phyloP scores from a whole-genome alignment of 2,329 filamentous ascomycete genomes.

The Venturia oleaginea region DNA sequence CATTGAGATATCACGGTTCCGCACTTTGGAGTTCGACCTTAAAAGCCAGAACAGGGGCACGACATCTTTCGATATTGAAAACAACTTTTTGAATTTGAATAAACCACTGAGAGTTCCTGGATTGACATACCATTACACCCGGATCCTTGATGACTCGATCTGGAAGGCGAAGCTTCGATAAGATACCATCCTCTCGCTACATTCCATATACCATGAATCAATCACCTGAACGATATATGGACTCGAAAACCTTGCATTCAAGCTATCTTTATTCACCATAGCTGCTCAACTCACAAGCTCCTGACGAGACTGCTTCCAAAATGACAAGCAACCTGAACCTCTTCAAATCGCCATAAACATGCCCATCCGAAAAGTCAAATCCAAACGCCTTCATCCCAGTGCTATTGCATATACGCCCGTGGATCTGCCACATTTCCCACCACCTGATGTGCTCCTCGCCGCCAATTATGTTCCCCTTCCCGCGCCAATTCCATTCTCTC shows the following conservation, averaged over 20 bases:
- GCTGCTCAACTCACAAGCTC: background rate
- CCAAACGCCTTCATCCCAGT: background rate
- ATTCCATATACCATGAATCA: background rate
- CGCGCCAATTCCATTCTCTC: background rate
- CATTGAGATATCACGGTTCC: background rate
- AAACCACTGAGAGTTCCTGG: background rate
- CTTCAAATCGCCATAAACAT: background rate
- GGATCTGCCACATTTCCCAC: background rate
- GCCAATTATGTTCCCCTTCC: background rate
- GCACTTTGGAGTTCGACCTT: background rate
- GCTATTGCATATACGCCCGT: background rate
- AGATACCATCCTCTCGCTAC: background rate
- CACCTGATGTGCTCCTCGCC: background rate
- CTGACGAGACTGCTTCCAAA: background rate
- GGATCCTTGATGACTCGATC: background rate
- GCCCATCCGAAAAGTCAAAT: background rate
- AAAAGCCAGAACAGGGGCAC: background rate
- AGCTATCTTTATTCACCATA: background rate
- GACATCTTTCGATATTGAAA: background rate
- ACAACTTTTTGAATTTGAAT: background rate
- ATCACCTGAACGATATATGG: background rate
- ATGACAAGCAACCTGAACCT: background rate
- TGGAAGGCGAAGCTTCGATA: background rate
- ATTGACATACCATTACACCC: too few species aligned
- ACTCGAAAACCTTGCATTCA: background rate